phyloP scores from a whole-genome alignment of 305 asterid species.

The Solanum hybrid region DNA sequence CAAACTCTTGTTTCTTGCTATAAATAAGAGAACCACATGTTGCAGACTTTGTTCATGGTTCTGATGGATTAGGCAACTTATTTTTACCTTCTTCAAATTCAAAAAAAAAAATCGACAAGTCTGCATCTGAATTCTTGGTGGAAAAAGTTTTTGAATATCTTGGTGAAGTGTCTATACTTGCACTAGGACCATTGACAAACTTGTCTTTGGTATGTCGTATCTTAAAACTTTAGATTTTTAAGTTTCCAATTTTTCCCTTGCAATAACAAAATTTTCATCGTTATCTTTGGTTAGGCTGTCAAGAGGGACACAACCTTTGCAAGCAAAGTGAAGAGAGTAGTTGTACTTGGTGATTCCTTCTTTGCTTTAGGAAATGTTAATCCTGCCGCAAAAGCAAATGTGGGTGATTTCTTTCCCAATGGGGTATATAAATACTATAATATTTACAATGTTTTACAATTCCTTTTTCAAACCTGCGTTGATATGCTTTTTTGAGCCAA shows the following conservation, averaged over 20 bases:
- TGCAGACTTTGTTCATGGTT: conserved; percentile 84
- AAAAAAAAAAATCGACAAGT: conserved; percentile 55
- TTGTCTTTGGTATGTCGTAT: conserved; percentile 26
- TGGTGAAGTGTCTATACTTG: conserved; percentile 90
- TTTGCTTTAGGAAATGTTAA: conserved; percentile 24
- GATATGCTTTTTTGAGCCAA: not conserved
- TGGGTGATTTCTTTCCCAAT: conserved; percentile 15
- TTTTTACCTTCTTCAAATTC: conserved; percentile 49
- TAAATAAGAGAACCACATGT: conserved; percentile 71
- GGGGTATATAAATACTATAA: not conserved
- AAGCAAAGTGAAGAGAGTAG: no score
- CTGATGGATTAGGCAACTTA: conserved; percentile 68
- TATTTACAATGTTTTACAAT: not conserved
- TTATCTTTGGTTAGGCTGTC: conserved; percentile 49
- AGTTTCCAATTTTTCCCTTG: not conserved
- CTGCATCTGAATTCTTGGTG: conserved; percentile 77
- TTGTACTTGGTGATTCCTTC: no score
- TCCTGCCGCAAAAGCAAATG: conserved; percentile 97
- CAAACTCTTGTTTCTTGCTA: not conserved
- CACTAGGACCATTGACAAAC: conserved; percentile 84
- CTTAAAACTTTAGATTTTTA: not conserved
- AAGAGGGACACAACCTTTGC: conserved; percentile 25
- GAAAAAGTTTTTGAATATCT: conserved; percentile 69
- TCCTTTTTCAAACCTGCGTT: not conserved
- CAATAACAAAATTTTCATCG: not conserved